phyloP scores from a whole-genome alignment of 257 asterid species.

The Cinchona pubescens region DNA sequence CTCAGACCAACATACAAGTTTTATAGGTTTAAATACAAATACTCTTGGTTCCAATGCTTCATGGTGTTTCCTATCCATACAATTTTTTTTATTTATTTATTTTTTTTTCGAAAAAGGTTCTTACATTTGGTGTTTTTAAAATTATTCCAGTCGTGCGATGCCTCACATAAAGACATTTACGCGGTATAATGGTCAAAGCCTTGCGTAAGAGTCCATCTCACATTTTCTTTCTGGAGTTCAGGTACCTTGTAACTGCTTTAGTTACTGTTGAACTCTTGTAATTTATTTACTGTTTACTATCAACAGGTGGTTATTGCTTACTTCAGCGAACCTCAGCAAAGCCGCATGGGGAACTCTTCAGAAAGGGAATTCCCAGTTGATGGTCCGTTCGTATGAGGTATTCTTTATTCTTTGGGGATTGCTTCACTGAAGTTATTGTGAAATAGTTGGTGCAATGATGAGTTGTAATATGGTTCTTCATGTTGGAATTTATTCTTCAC shows the following conservation, averaged over 20 bases:
- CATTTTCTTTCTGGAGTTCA: slow-evolving; percentile 5
- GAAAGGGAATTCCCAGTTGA: slow-evolving; percentile 89
- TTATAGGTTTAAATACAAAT: neutral
- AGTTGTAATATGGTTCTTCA: neutral
- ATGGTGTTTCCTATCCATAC: neutral
- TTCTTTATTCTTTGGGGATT: neutral
- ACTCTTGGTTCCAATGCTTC: slow-evolving; percentile 5
- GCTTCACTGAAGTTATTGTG: neutral
- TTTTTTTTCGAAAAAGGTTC: slow-evolving; percentile 16
- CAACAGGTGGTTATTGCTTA: slow-evolving; percentile 84
- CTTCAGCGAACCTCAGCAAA: slow-evolving; percentile 96
- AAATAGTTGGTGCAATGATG: too few species aligned
- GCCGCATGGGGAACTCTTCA: slow-evolving; percentile 99
- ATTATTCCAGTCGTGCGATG: slow-evolving; percentile 81
- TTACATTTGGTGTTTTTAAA: slow-evolving; percentile 20
- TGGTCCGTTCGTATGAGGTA: slow-evolving; percentile 98
- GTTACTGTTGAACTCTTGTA: slow-evolving; percentile 3
- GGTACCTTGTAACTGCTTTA: slow-evolving; percentile 20
- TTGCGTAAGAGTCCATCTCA: slow-evolving; percentile 61
- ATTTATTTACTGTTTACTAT: slow-evolving; percentile 9
- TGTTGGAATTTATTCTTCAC: neutral
- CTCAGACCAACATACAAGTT: neutral
- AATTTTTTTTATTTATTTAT: slow-evolving; percentile 1
- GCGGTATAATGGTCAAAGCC: slow-evolving; percentile 84
- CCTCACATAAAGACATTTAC: slow-evolving; percentile 94